phyloP scores from a whole-genome alignment of 2,329 filamentous ascomycete species.

The Coniochaeta sp. region DNA sequence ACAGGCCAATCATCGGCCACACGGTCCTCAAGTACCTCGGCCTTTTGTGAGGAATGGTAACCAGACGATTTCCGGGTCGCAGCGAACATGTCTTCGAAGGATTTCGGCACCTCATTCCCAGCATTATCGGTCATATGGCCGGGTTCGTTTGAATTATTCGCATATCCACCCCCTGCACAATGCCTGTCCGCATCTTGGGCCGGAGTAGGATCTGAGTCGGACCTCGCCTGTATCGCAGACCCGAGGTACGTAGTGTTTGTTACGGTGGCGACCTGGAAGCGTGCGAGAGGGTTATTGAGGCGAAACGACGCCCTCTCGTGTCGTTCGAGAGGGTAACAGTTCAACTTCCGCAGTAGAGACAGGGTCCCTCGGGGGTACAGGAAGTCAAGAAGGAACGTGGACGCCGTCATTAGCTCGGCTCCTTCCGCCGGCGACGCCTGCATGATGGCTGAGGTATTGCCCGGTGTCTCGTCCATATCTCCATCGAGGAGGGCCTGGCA shows the following conservation, averaged over 20 bases:
- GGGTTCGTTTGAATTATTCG: background rate
- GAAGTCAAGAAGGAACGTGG: slow-evolving; percentile 47
- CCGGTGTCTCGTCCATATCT: slow-evolving; percentile 15
- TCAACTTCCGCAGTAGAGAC: slow-evolving; percentile 31
- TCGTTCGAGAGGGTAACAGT: slow-evolving; percentile 10
- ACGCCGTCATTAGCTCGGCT: slow-evolving; percentile 29
- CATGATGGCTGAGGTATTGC: slow-evolving; percentile 5
- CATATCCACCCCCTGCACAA: background rate
- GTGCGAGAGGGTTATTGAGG: background rate
- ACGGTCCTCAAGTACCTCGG: background rate
- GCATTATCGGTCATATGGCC: background rate
- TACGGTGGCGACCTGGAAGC: background rate
- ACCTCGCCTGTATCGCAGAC: background rate
- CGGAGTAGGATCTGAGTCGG: background rate
- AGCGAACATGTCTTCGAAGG: background rate
- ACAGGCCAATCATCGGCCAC: background rate
- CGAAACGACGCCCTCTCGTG: slow-evolving; percentile 7
- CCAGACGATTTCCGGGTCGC: background rate
- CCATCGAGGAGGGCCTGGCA: slow-evolving; percentile 31
- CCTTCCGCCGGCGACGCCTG: slow-evolving; percentile 7
- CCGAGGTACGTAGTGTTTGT: background rate
- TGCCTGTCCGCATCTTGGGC: background rate
- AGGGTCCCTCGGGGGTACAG: slow-evolving; percentile 42
- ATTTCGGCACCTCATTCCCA: background rate
- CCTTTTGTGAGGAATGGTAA: background rate